Conservation (phyloP, 1,284 basidiomycete genomes). For the Exobasidium rhododendri region DNA sequence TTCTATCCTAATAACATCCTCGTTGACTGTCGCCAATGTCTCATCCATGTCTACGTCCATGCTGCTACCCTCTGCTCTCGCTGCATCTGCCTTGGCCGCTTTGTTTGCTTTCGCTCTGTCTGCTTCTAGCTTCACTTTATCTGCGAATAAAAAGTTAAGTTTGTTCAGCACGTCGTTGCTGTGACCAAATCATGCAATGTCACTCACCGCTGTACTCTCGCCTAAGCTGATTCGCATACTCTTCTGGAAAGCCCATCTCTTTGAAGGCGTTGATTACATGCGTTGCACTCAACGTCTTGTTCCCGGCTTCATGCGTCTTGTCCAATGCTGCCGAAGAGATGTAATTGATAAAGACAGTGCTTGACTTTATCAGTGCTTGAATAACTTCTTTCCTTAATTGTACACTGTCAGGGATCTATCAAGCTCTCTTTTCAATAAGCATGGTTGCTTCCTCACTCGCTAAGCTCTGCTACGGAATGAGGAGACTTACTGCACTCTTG, state of each 20-base stretch:
- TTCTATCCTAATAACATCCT: neutral
- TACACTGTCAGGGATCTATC: slow-evolving; percentile 20
- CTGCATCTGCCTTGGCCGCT: neutral
- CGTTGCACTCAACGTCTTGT: slow-evolving; percentile 24
- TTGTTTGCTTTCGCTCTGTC: neutral
- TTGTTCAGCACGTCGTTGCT: no score
- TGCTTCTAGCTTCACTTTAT: neutral
- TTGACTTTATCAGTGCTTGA: slow-evolving; percentile 22
- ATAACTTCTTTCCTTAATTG: slow-evolving; percentile 24
- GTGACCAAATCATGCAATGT: no score
- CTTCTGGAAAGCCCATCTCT: slow-evolving; percentile 23
- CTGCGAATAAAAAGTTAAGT: no score
- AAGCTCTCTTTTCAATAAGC: neutral
- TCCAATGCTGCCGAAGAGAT: slow-evolving; percentile 22
- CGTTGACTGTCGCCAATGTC: neutral
- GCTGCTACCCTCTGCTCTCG: neutral
- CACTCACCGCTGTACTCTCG: slow-evolving; percentile 15
- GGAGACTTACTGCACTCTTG: slow-evolving; percentile 13
- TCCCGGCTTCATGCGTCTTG: slow-evolving; percentile 21
- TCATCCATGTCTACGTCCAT: neutral
- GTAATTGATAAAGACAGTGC: slow-evolving; percentile 28
- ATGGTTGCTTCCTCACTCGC: neutral
- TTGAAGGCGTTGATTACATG: slow-evolving; percentile 23
- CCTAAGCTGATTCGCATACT: slow-evolving; percentile 22
- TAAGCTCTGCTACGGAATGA: neutral